Conservation (phyloP, 2,329 filamentous ascomycete genomes). For the Fusarium liriodendri region DNA sequence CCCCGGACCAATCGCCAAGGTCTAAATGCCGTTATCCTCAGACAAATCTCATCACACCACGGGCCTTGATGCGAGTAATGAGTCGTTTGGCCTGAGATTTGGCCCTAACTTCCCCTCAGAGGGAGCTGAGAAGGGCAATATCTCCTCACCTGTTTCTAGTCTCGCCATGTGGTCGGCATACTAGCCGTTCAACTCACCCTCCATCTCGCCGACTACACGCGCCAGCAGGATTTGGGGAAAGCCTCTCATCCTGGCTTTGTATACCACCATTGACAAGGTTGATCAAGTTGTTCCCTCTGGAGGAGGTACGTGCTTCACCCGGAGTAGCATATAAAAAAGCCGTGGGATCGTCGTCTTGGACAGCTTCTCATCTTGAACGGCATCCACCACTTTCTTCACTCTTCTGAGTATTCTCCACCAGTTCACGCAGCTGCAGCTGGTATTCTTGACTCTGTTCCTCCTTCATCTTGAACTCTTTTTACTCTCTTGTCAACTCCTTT, state of each 20-base stretch:
- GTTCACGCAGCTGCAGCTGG: constrained; percentile 1
- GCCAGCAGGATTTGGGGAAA: constrained; percentile 3
- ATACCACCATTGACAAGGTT: not conserved
- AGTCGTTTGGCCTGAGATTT: not conserved
- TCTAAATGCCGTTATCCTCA: not conserved
- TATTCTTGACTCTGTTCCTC: not conserved
- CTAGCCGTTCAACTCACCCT: not conserved
- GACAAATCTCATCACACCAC: not conserved
- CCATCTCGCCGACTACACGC: not conserved
- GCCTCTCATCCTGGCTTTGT: not conserved
- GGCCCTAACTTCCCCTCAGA: not conserved
- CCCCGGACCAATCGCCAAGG: constrained; percentile 21
- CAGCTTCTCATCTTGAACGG: constrained; percentile 13
- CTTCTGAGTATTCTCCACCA: not conserved
- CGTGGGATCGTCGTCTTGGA: constrained; percentile 14
- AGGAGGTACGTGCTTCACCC: constrained; percentile 24
- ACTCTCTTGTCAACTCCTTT: not conserved
- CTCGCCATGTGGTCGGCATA: not conserved
- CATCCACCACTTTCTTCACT: constrained; percentile 11
- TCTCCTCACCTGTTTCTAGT: not conserved
- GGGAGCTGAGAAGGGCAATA: constrained; percentile 24
- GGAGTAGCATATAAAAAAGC: constrained; percentile 30
- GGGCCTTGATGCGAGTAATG: not conserved
- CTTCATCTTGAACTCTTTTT: not conserved
- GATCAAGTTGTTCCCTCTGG: constrained; percentile 2